Conservation (phyloP, 2,329 filamentous ascomycete genomes). For the Colletotrichum limetticola region DNA sequence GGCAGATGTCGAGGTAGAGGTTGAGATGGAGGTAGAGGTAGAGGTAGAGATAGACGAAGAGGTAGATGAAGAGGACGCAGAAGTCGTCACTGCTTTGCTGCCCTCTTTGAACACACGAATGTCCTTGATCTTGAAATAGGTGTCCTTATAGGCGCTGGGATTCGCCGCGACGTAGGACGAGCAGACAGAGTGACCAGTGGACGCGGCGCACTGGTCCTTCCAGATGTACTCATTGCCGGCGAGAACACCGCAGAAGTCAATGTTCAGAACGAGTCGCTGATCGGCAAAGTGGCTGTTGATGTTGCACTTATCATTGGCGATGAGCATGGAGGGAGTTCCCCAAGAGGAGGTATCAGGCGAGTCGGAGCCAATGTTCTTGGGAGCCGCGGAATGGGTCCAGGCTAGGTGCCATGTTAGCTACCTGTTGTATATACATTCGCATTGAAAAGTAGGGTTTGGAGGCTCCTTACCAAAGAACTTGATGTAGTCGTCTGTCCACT, state of each 20-base stretch:
- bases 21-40: not conserved
- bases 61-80: conserved; percentile 33
- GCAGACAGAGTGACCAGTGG: conserved; percentile 44
- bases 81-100: conserved; percentile 36
- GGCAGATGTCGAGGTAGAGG: not conserved
- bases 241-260: conserved; percentile 79
- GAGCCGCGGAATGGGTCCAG: conserved; percentile 46
- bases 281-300: conserved; percentile 71
- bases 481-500: conserved; percentile 54
- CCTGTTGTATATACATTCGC: not conserved
- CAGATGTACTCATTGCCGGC: conserved; percentile 56
- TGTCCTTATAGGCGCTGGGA: conserved; percentile 48
- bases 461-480: conserved; percentile 47
- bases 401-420: conserved; percentile 7
- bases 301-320: conserved; percentile 69
- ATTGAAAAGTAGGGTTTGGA: not conserved
- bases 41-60: not conserved
- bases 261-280: conserved; percentile 80
- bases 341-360: conserved; percentile 71
- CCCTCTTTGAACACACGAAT: conserved; percentile 46
- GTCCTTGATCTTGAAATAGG: conserved; percentile 58
- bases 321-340: conserved; percentile 71
- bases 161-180: conserved; percentile 49
- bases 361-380: conserved; percentile 48
- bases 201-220: conserved; percentile 40